These are phyloP conservation scores for Helotiales sp. DNA, from an alignment of 2,329 filamentous ascomycete genomes.

Conservation along the genomic window DNA sequence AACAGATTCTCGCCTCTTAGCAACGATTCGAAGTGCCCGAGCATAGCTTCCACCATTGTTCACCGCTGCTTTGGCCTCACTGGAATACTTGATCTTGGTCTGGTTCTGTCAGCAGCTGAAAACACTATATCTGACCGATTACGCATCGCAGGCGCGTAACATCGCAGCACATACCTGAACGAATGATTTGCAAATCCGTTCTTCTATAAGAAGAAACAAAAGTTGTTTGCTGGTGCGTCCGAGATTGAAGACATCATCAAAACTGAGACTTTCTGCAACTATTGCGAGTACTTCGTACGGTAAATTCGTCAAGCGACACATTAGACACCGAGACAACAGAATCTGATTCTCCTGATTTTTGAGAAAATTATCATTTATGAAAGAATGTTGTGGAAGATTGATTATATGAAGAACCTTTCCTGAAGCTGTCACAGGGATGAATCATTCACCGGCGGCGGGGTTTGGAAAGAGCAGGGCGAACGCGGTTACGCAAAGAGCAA, in stretches of 20 bases:
- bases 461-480: too few relatives aligned
- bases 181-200: slow-evolving; percentile 39
- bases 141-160: slow-evolving; percentile 9
- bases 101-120: too few relatives aligned
- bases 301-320: slow-evolving; percentile 37
- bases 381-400: too few relatives aligned
- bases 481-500: too few relatives aligned
- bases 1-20: slow-evolving; percentile 65
- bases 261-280: slow-evolving; percentile 36
- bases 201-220: slow-evolving; percentile 36
- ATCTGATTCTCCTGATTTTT: neutral
- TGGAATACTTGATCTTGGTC: too few relatives aligned
- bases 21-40: slow-evolving; percentile 61
- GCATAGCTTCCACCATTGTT: slow-evolving; percentile 47
- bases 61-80: slow-evolving; percentile 34
- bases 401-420: too few relatives aligned
- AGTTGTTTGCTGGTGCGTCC: slow-evolving; percentile 35
- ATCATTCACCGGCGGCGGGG: too few relatives aligned
- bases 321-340: slow-evolving; percentile 25
- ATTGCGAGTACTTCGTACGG: slow-evolving; percentile 42
- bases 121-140: slow-evolving; percentile 17
- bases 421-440: too few relatives aligned
- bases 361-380: neutral
- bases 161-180: slow-evolving; percentile 33
- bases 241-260: slow-evolving; percentile 42